Base-by-base conservation (phyloP, 2,329 filamentous ascomycete species). In the Sclerotiophoma versabilis region DNA sequence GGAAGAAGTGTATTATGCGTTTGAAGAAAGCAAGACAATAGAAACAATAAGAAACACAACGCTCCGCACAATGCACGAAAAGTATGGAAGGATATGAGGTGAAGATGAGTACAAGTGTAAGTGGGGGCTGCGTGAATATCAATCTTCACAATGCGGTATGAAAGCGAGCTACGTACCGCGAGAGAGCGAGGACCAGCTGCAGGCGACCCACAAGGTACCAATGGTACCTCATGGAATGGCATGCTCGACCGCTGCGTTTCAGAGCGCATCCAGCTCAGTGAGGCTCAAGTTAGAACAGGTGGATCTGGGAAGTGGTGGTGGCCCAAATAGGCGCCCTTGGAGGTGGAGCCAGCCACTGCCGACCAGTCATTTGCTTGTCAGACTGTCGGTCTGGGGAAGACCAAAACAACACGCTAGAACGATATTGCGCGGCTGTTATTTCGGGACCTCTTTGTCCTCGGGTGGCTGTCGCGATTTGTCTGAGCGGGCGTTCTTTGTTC, bases 241-340 rank as follows among this genome's bases (percentile, higher is more conserved):
- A 71, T 70, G 67, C 67, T 68, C 70, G 65, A 70, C 67, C 66
- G 64, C 63, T 65, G 68, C 67, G 77, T 77, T 76, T 76, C 76
- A 74, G 63, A 69, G 70, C 57, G 68, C 65, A 75, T 71, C 69
- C 75, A 73, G 66, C 71, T 69, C 70, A 65, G 62, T 74, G 73
- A 72, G 72, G 71, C 76, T 77, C 75, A 74, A 75, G 72, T 72
- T 71, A 70, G 71, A 71, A 71, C 60, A 63, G 66, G 68, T 65
- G 64, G 63, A 65, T 72, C 59, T 56, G 15, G 55, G 65, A 54
- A 47, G 59, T 68, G 65, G 71, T 60, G 69, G 68, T 65, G 69
- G 68, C 66, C 67, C 60, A 63, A 63, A 67, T 76, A 75, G 65
- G 70, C 75, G 74, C 74, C 74, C 73, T 64, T 59, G 62, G 53